A percentile compares a stretch with the other conserved stretches of the same genome.
Conservation (phyloP, 805 yeast genomes). For the Brettanomyces sp. region DNA sequence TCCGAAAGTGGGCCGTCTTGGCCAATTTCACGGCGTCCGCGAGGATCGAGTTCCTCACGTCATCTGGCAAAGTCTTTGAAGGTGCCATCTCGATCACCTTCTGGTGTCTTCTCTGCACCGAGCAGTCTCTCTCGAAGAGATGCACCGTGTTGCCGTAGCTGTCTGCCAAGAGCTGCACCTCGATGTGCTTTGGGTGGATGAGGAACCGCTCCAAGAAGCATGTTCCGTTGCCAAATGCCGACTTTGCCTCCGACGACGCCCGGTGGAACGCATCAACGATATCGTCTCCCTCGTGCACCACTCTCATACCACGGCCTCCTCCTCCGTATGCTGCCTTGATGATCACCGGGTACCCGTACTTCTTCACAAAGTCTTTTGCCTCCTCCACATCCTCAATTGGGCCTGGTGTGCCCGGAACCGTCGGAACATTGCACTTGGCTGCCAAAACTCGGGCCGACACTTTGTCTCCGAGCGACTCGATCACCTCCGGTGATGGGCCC, state of each 20-base stretch:
- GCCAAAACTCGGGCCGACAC: slow-evolving; percentile 91
- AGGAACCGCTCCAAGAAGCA: slow-evolving; percentile 94
- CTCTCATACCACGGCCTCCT: slow-evolving; percentile 99
- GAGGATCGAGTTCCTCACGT: slow-evolving; percentile 84
- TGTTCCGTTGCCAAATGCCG: slow-evolving; percentile 98
- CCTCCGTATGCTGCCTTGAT: slow-evolving; percentile 99
- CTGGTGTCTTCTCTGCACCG: slow-evolving; percentile 99
- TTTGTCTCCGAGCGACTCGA: slow-evolving; percentile 94
- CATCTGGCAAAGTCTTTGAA: slow-evolving; percentile 76
- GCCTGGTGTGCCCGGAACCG: slow-evolving; percentile 97
- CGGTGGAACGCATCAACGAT: slow-evolving; percentile 85
- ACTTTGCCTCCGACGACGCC: slow-evolving; percentile 88
- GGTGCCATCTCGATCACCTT: slow-evolving; percentile 99
- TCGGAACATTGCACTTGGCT: slow-evolving; percentile 71
- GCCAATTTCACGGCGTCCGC: slow-evolving; percentile 94
- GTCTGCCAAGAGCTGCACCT: slow-evolving; percentile 93
- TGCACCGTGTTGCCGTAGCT: slow-evolving; percentile 91
- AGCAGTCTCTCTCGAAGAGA: slow-evolving; percentile 94
- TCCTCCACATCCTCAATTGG: slow-evolving; percentile 78
- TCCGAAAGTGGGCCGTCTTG: slow-evolving; percentile 77
- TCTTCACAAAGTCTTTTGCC: slow-evolving; percentile 67
- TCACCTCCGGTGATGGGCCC: slow-evolving; percentile 83
- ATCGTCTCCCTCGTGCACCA: slow-evolving; percentile 92
- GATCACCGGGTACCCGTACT: slow-evolving; percentile 92
- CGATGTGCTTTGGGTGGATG: slow-evolving; percentile 94